Percentiles rank a stretch among this genome's conserved stretches.
phyloP scores from a whole-genome alignment of 1,139 yeast species.

The Diutina sp. region DNA sequence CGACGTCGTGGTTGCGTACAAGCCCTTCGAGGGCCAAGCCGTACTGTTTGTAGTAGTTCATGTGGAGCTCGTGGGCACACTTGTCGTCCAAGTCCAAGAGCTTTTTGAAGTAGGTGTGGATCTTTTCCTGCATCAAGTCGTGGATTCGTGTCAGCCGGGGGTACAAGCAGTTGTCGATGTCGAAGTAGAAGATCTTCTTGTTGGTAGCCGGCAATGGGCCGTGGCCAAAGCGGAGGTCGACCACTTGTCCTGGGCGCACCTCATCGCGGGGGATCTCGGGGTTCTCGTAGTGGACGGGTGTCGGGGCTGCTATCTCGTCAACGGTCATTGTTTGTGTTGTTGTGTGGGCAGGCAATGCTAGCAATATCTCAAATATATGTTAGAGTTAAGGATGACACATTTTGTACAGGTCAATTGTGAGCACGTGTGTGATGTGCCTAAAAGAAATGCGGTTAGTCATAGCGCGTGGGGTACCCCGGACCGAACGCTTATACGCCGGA shows the following conservation, averaged over 20 bases:
- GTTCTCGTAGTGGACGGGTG: neutral
- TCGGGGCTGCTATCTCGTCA: neutral
- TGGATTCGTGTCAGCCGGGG: slow-evolving; percentile 62
- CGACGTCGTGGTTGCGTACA: slow-evolving; percentile 68
- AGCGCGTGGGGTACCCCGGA: neutral
- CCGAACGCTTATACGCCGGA: neutral
- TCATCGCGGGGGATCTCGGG: neutral
- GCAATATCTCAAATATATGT: neutral
- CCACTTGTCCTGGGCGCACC: slow-evolving; percentile 19
- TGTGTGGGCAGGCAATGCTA: neutral
- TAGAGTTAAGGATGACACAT: neutral
- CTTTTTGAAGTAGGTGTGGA: slow-evolving; percentile 67
- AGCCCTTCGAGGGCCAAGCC: slow-evolving; percentile 92
- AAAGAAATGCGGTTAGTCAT: neutral
- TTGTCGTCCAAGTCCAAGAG: slow-evolving; percentile 50
- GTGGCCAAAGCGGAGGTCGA: slow-evolving; percentile 27
- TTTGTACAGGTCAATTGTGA: neutral
- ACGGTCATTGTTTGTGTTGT: neutral
- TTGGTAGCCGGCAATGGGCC: slow-evolving; percentile 32
- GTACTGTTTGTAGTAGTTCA: slow-evolving; percentile 67
- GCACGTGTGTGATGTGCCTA: neutral
- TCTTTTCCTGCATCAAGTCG: slow-evolving; percentile 77
- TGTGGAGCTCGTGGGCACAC: slow-evolving; percentile 65
- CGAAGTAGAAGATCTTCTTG: slow-evolving; percentile 63
- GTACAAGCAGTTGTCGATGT: slow-evolving; percentile 86